Base-by-base conservation (phyloP, 768 basidiomycete genomes). In the Collybia sp. region DNA sequence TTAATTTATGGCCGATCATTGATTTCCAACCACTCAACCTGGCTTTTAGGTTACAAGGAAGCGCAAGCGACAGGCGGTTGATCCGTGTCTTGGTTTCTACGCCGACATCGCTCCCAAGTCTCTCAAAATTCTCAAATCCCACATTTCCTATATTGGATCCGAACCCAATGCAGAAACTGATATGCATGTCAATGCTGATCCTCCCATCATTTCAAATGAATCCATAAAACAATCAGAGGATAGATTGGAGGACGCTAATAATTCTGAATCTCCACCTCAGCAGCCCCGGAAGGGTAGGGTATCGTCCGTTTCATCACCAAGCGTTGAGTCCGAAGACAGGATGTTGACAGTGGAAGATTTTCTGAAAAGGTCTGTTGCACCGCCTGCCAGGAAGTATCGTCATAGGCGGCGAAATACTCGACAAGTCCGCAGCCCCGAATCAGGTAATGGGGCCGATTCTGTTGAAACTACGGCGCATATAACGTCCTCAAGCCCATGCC, bases 21-120 rank as follows among this genome's bases (percentile, higher is more conserved):
- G 25, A 25, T 25, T 25, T 25, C 25, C 25, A 3, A 25, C 25
- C 25, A 25, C 25, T 25, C 25, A 25, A 25, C 8, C 25, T 8
- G 25, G 3, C 25, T 25, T 38, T 3, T 39, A 66, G 65, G 48
- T 64, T 16, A 57, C 50, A 36, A 53, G 62, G 25, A 65, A 58
- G 45, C 62, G 67, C 12, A 61, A 54, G 33, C 58, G 62, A 20
- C 53, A 53, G n/a, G 65, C 68, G 17, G 50, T 69, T 30, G 69
- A 71, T 47, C 67, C 69, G n/a, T 70, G 68, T 43, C 56, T 69
- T 15, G 67, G 70, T 2, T 70, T 68, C 47, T 71, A 69, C 48
- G 42, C 59, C 33, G 44, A 46, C 30, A 33, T 34, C 43, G 35
- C 42, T 19, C 49, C 42, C 31, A n/a, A 47, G 13, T 3, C 40